Base-by-base conservation (phyloP, 768 basidiomycete species). In the Leccinum disarticulatum region DNA sequence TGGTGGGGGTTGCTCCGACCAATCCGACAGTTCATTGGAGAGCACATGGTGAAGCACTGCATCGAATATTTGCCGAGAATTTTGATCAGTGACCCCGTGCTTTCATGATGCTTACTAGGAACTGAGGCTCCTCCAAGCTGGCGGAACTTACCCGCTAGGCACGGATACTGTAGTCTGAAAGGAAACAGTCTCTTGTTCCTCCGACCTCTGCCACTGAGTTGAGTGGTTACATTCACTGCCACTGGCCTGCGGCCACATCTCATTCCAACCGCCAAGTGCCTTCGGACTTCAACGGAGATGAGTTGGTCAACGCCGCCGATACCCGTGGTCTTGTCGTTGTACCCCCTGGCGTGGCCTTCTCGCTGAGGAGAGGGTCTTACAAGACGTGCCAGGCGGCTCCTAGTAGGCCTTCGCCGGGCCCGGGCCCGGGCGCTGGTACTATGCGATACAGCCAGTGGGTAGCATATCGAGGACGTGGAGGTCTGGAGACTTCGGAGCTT, bases 61-160 rank as follows among this genome's bases (percentile, higher is more conserved):
- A 67, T 89, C 7, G 95, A 98, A 85, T 95, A 3, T 97, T 88
- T 71, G 92, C 78, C 1, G 93, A 95, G 69, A 88, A 98, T 0
- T 43, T 52, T 55, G 22, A n/a, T 46, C 22, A 46, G 25, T 25
- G 25, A 25, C 31, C 28, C 15, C 13, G 33, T 46, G 31, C 27
- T 17, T 47, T 22, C 9, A 14, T 25, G 15, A 43, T 19, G 22
- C 14, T 36, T 43, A 52, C 8, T 38, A 17, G 38, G 17, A 38
- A 38, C 8, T 36, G 35, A 36, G 35, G 35, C 35, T 36, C 17
- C 41, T n/a, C 41, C 41, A 10, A 6, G 38, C n/a, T 43, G 8
- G 41, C 41, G 41, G 41, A 43, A 10, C 41, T n/a, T 43, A 46
- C 10, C 43, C 43, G 43, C 19, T 19, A 19, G n/a, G 43, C 43